Evolutionary conservation across 2,329 filamentous ascomycete species (phyloP).

Genomic region (Pyrenophora graminea): DNA sequence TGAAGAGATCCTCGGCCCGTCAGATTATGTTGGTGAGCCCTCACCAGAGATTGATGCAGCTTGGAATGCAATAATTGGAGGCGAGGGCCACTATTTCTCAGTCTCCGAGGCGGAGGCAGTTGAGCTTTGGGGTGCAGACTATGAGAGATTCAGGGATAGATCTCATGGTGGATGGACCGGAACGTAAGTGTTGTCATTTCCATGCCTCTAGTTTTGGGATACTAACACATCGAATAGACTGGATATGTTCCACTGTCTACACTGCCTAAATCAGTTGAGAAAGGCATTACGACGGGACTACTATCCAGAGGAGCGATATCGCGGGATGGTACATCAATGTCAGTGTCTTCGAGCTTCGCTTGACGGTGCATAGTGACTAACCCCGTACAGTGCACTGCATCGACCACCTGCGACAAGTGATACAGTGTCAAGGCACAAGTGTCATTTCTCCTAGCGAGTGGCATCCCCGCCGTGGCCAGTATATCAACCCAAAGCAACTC

Average conservation of each 20-base stretch:
- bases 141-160: not conserved
- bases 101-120: not conserved
- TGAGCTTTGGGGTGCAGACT: not conserved
- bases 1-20: not conserved
- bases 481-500: not conserved
- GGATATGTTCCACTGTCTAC: too few relatives aligned
- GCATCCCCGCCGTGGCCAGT: not conserved
- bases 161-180: not conserved
- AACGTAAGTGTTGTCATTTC: not conserved
- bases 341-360: too few relatives aligned
- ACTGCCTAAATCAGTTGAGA: too few relatives aligned
- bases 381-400: not conserved
- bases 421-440: not conserved
- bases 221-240: too few relatives aligned
- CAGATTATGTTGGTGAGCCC: not conserved
- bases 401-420: not conserved
- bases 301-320: too few relatives aligned
- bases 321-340: too few relatives aligned
- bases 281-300: too few relatives aligned
- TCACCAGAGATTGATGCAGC: not conserved
- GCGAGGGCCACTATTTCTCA: not conserved
- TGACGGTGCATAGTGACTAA: too few relatives aligned
- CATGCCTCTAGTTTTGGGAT: too few relatives aligned
- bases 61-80: not conserved
- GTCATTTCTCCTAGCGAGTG: not conserved